Evolutionary conservation across 352 stramenopile genomes (phyloP), one percentile per base, ranked within the genome.

Genomic region (Phytopythium montanum): DNA sequence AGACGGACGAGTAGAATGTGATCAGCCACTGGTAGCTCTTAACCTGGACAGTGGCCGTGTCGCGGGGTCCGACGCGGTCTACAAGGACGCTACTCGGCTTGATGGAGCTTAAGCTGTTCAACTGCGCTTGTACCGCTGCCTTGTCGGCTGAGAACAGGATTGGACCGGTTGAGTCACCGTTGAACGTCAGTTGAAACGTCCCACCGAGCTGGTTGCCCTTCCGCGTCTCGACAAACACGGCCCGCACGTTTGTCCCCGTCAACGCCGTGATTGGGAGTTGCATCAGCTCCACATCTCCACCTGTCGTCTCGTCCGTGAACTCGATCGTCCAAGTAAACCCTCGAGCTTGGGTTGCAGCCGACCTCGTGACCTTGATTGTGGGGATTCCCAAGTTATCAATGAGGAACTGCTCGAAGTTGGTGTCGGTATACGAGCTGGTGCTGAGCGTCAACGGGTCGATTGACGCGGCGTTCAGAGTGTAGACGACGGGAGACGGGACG

Each of bases 91-190:
- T 80, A 5, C 90, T 98, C 26, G 95, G 95, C 39, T 90, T 91
- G 68, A 98, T 97, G 4, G 87, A 94, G 25, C 80, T 87, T 16
- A 99, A 68, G 45, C 82, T 90, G 59, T 98, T 98, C 16, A 99
- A 75, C 16, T 96, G 77, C 4, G 81, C 75, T 69, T 98, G 73
- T 8, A 98, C 87, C 13, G 90, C 88, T 8, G 70, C 54, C 23
- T 84, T 82, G 42, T 85, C 81, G 0, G 92, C 92, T 41, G 92
- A 83, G 61, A 95, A 92, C 21, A 83, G 62, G 31, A 99, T 95
- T 21, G 92, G 82, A 16, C 85, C 90, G 0, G 96, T 98, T 3
- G 91, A 97, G 62, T 98, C 88, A n/a, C 92, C 91, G 54, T 97
- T 88, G 65, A 95, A 98, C n/a, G 79, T 80, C 13, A 98, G 80